Percentiles rank a stretch among this genome's conserved stretches.
These are phyloP conservation scores for Globisporangium okanoganense DNA, from an alignment of 352 stramenopile genomes.

Conservation along the genomic window DNA sequence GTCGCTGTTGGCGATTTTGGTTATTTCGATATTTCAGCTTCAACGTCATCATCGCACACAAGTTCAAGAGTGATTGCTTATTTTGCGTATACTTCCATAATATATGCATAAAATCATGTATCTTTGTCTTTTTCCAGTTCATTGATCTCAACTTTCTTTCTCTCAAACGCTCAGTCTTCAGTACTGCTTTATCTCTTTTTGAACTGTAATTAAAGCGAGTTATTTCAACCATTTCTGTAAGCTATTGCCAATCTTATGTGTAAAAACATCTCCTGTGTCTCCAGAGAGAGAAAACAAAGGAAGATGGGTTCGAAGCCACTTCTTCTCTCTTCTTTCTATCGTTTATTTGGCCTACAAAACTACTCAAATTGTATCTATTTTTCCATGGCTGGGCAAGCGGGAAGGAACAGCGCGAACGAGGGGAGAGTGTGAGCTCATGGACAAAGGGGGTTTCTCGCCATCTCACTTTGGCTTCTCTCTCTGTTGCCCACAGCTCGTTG, in stretches of 20 bases:
- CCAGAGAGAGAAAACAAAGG: not conserved
- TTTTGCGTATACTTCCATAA: no score
- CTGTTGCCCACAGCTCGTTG: no score
- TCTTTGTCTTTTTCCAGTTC: no score
- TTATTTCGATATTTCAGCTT: not conserved
- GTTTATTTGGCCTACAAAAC: not conserved
- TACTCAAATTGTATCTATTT: not conserved
- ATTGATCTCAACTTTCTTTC: no score
- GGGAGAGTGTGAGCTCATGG: not conserved
- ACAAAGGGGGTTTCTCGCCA: not conserved
- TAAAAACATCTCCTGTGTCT: not conserved
- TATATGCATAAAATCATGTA: no score
- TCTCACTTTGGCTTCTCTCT: constrained; percentile 9
- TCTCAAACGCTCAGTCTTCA: no score
- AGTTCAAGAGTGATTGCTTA: no score
- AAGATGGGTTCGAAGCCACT: not conserved
- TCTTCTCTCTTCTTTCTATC: not conserved
- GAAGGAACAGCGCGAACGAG: not conserved
- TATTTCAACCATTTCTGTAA: no score
- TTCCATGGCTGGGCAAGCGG: not conserved
- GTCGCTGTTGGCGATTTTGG: not conserved
- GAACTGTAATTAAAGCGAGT: no score
- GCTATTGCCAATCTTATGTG: not conserved
- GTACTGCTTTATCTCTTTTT: no score
- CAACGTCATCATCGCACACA: not conserved